A percentile compares a stretch with the other conserved stretches of the same genome.
Conservation (phyloP, 805 yeast genomes). For the Blastobotrys attinorum region DNA sequence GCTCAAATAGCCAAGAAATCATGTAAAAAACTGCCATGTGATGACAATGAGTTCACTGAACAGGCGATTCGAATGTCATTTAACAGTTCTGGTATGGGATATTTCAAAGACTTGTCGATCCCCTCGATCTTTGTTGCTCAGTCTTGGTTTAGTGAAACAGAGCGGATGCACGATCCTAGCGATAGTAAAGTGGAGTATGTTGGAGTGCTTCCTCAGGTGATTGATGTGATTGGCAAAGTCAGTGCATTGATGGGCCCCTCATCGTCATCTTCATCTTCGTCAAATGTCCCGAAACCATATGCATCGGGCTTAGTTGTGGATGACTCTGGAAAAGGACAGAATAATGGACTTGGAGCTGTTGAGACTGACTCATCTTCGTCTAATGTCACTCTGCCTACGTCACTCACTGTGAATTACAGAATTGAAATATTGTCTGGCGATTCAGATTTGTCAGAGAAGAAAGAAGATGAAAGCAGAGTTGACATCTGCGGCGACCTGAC, state of each 20-base stretch:
- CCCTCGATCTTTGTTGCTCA: not conserved
- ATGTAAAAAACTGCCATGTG: not conserved
- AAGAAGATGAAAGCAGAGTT: not conserved
- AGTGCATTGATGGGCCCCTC: too few relatives aligned
- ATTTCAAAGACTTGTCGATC: not conserved
- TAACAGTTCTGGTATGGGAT: not conserved
- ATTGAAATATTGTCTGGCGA: not conserved
- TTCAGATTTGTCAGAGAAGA: too few relatives aligned
- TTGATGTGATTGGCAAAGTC: not conserved
- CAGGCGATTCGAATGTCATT: not conserved
- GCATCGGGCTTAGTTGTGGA: too few relatives aligned
- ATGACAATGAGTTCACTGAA: not conserved
- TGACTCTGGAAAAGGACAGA: too few relatives aligned
- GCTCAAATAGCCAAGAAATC: not conserved
- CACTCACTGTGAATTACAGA: not conserved
- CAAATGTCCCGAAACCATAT: too few relatives aligned
- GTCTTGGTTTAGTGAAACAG: not conserved
- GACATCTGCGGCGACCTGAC: not conserved
- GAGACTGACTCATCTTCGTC: not conserved
- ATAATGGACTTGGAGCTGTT: too few relatives aligned
- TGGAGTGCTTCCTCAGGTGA: not conserved
- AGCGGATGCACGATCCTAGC: not conserved
- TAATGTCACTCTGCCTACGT: not conserved
- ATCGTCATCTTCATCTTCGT: too few relatives aligned
- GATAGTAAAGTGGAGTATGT: not conserved